These are phyloP conservation scores for Aspergillus carlsbadensis DNA, from an alignment of 495 filamentous ascomycete species.

Conservation along the genomic window DNA sequence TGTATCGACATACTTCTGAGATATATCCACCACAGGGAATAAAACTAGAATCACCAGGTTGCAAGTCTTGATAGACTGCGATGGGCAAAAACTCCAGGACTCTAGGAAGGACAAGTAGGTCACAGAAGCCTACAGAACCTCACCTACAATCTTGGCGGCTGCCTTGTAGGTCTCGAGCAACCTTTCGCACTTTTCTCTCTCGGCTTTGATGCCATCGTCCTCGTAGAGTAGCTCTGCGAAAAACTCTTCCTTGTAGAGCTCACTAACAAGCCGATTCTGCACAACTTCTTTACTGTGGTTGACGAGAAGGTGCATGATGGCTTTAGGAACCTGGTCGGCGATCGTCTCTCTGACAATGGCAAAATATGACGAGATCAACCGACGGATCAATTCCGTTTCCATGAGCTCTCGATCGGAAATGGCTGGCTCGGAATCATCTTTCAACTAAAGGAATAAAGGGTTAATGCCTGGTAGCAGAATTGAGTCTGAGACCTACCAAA, in stretches of 20 bases:
- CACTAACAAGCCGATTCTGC: conserved; percentile 92
- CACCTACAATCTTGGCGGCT: conserved; percentile 94
- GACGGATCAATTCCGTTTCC: conserved; percentile 95
- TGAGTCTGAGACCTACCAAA: conserved; percentile 56
- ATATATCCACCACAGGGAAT: not conserved
- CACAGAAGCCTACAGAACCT: conserved; percentile 69
- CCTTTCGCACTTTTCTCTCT: conserved; percentile 97
- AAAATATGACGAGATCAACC: conserved; percentile 96
- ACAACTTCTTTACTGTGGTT: conserved; percentile 98
- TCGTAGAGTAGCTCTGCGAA: conserved; percentile 95
- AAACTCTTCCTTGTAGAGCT: conserved; percentile 90
- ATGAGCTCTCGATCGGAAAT: conserved; percentile 93
- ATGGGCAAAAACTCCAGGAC: not conserved
- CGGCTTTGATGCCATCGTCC: conserved; percentile 94
- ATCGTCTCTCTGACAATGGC: conserved; percentile 97
- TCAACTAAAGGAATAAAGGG: conserved; percentile 27
- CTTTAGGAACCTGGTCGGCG: conserved; percentile 97
- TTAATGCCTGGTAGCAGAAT: too few species aligned
- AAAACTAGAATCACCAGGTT: conserved; percentile 3
- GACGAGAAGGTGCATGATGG: conserved; percentile 97
- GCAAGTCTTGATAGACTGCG: not conserved
- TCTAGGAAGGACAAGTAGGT: not conserved
- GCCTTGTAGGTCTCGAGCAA: conserved; percentile 92
- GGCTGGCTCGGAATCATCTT: conserved; percentile 64
- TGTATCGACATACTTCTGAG: not conserved